Evolutionary conservation across 768 basidiomycete genomes (phyloP).

Genomic region (Serendipita indica): DNA sequence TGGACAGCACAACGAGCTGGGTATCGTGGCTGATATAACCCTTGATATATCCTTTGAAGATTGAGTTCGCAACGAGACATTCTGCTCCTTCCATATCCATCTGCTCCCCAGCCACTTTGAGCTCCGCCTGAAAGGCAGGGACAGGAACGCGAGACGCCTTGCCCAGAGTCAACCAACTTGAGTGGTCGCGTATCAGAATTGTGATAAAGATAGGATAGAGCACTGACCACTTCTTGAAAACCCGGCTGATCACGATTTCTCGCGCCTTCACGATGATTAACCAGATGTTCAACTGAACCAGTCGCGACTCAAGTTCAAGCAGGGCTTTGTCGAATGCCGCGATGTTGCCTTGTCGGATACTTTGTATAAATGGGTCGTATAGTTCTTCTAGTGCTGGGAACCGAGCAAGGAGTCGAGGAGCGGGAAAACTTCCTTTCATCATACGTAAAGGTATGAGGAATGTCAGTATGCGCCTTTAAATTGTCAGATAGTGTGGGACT

Average conservation of each 20-base stretch:
- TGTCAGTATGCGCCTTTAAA: slow-evolving; percentile 71
- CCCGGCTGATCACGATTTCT: slow-evolving; percentile 68
- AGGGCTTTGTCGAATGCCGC: slow-evolving; percentile 68
- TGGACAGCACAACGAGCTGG: slow-evolving; percentile 82
- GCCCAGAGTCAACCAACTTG: slow-evolving; percentile 65
- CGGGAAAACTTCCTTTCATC: slow-evolving; percentile 74
- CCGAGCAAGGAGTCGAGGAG: slow-evolving; percentile 46
- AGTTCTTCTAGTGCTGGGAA: slow-evolving; percentile 61
- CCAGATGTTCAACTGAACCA: slow-evolving; percentile 80
- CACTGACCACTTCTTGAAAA: slow-evolving; percentile 44
- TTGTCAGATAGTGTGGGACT: slow-evolving; percentile 9
- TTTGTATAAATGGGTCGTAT: slow-evolving; percentile 65
- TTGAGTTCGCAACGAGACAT: slow-evolving; percentile 89
- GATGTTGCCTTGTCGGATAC: slow-evolving; percentile 66
- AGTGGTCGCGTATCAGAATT: not conserved
- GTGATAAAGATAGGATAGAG: not conserved
- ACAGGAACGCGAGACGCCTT: slow-evolving; percentile 70
- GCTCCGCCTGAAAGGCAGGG: slow-evolving; percentile 61
- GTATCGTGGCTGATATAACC: slow-evolving; percentile 96
- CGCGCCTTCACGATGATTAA: slow-evolving; percentile 77
- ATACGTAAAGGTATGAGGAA: slow-evolving; percentile 85
- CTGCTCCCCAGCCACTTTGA: slow-evolving; percentile 51
- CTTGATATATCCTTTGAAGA: slow-evolving; percentile 80
- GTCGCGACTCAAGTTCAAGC: slow-evolving; percentile 40
- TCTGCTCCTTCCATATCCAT: slow-evolving; percentile 73